These are phyloP conservation scores for Capsicum rhomboideum DNA, from an alignment of 257 asterid genomes.

Conservation along the genomic window DNA sequence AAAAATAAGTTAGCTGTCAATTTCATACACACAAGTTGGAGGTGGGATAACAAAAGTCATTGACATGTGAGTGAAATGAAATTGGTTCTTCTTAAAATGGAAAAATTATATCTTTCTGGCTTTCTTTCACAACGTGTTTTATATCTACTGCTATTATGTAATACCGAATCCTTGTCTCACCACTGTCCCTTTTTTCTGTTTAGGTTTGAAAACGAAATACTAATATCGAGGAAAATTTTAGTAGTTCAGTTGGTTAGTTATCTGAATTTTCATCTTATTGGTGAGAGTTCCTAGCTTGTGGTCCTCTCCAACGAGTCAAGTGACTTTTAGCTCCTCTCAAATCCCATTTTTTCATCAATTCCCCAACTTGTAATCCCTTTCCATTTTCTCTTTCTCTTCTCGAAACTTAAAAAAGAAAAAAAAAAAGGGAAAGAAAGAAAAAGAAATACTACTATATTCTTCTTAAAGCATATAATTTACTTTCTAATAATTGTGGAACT, in stretches of 20 bases:
- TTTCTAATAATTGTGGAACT: neutral
- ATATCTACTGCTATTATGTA: neutral
- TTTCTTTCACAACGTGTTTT: neutral
- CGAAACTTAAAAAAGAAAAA: too few relatives aligned
- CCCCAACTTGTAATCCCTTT: too few relatives aligned
- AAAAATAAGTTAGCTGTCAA: conserved; percentile 45
- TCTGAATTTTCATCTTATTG: too few relatives aligned
- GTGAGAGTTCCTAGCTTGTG: too few relatives aligned
- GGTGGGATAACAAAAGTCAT: conserved; percentile 23
- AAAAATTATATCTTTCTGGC: conserved; percentile 10
- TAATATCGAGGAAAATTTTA: too few relatives aligned
- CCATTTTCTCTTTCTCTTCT: too few relatives aligned
- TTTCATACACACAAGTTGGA: conserved; percentile 48
- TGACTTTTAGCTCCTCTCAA: too few relatives aligned
- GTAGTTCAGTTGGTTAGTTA: too few relatives aligned
- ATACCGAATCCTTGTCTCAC: conserved; percentile 3
- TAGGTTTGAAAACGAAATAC: neutral
- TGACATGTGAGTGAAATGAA: conserved; percentile 46
- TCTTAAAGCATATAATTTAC: neutral
- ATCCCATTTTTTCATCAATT: too few relatives aligned
- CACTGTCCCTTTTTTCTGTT: neutral
- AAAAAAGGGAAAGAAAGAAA: too few relatives aligned
- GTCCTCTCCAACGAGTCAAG: too few relatives aligned
- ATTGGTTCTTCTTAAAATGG: conserved; percentile 35
- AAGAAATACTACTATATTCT: conserved; percentile 3